Base-by-base conservation (phyloP, 2,329 filamentous ascomycete species). In the Graphilbum fragrans region DNA sequence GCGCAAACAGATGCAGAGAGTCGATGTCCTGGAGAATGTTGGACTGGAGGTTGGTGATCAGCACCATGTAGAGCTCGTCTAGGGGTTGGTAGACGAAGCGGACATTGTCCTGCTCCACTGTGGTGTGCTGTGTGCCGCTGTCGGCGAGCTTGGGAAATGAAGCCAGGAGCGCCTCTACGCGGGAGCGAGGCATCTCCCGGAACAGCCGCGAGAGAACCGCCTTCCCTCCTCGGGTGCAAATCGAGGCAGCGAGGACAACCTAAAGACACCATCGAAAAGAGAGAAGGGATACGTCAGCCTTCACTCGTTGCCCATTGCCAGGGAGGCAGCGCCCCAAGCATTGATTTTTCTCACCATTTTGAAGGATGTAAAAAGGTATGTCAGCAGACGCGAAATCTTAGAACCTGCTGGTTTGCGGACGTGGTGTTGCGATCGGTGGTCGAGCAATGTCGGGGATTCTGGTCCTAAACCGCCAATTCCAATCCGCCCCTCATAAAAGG, bases 1-100 rank as follows among this genome's bases (percentile, higher is more conserved):
- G 92, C 45, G 90, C 90, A 60, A 98, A 98, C 18, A 98, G 75
- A 62, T 98, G 93, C 46, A 98, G 76, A 45, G 92, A 94, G 66
- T 96, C 92, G 62, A 98, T 98, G 64, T 98, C 92, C 67, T 98
- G 92, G 39, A 98, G 75, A 53, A 98, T 98, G 66, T 98, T 98
- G 63, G 90, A 96, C 70, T 96, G 92, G 55, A 87, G 84, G 72
- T 98, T 98, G 62, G 93, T 98, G 65, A 98, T 96, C 57, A 98
- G 79, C 51, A 98, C 90, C 78, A 98, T 96, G 75, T 98, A 98
- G 50, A 98, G 80, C 70, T 98, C 93, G 66, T 98, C 93, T 50
- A 98, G 75, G 46, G 92, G 93, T 63, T 98, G 92, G 71, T 98
- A 98, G 45, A 98, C 92, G 60, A 95, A 98, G 67, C 92, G 90